Percentiles rank a stretch among this genome's conserved stretches.
These are phyloP conservation scores for Chlamydomonas urium DNA, from an alignment of 139 green algal genomes.

Conservation along the genomic window DNA sequence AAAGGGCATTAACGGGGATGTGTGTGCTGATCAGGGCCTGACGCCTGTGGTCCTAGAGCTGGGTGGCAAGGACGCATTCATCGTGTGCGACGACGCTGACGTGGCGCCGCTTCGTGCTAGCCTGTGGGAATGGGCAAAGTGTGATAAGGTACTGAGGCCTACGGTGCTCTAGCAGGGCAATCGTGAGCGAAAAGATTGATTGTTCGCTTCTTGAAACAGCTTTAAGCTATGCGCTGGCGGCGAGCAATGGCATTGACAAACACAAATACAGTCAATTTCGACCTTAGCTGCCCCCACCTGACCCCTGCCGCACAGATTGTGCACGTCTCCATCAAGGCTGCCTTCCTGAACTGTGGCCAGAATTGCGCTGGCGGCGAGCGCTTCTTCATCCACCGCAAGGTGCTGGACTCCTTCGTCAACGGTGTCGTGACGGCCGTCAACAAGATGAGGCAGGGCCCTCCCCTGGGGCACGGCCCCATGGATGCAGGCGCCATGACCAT, in stretches of 20 bases:
- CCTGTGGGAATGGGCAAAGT: no score
- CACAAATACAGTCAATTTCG: no score
- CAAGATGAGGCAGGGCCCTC: constrained; percentile 44
- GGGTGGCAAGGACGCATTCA: constrained; percentile 94
- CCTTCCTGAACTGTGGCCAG: constrained; percentile 91
- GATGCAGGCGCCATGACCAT: constrained; percentile 95
- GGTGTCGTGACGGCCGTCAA: constrained; percentile 26
- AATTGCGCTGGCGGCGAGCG: constrained; percentile 96
- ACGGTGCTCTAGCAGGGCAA: no score
- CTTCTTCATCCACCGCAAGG: constrained; percentile 83
- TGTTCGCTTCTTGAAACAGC: no score
- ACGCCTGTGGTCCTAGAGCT: constrained; percentile 96
- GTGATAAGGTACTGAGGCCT: no score
- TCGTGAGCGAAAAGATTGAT: no score
- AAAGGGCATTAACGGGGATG: no score
- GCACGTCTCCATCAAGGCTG: constrained; percentile 76
- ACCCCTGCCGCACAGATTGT: constrained; percentile 55
- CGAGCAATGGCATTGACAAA: no score
- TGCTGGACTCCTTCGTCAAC: neutral
- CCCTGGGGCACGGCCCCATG: constrained; percentile 42
- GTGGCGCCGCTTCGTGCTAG: no score
- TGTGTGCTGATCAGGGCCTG: no score
- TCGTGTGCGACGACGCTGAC: constrained; percentile 88
- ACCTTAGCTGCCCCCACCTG: neutral
- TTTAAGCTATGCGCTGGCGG: no score